phyloP scores from a whole-genome alignment of 257 asterid species.

The Mentha longifolia region DNA sequence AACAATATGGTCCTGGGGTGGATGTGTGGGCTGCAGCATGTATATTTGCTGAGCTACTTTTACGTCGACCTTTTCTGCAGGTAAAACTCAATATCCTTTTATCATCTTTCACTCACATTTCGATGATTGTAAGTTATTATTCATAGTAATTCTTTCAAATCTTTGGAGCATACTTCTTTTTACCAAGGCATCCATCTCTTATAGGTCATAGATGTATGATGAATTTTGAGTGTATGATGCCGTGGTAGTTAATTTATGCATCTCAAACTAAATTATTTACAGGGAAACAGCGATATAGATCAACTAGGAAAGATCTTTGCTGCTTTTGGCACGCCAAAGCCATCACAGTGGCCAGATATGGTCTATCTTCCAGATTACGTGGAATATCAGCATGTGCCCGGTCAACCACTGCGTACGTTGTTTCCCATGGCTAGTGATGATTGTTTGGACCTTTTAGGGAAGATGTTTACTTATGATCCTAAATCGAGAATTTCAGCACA shows the following conservation, averaged over 20 bases:
- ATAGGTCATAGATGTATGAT: neutral
- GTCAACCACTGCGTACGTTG: conserved; percentile 66
- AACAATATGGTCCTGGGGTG: conserved; percentile 98
- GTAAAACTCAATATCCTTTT: conserved; percentile 45
- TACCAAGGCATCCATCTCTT: conserved; percentile 7
- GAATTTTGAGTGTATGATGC: conserved; percentile 8
- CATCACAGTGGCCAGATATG: conserved; percentile 93
- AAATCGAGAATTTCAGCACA: conserved; percentile 89
- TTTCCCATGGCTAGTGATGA: conserved; percentile 97
- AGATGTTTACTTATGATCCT: conserved; percentile 92
- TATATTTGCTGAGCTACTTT: conserved; percentile 93
- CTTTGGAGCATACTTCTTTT: conserved; percentile 1
- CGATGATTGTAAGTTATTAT: neutral
- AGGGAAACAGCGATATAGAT: conserved; percentile 97
- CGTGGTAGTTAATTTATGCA: conserved; percentile 27
- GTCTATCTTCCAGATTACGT: conserved; percentile 92
- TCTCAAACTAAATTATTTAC: conserved; percentile 27
- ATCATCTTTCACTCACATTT: conserved; percentile 4
- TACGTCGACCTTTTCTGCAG: conserved; percentile 94
- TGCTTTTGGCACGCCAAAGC: conserved; percentile 94
- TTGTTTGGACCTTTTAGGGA: conserved; percentile 78
- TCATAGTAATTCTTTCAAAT: neutral
- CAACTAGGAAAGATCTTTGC: conserved; percentile 97
- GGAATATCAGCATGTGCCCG: conserved; percentile 67
- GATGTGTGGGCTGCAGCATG: conserved; percentile 99